A percentile compares a stretch with the other conserved stretches of the same genome.
These are phyloP conservation scores for Venturia carpophila DNA, from an alignment of 2,329 filamentous ascomycete species.

Conservation along the genomic window DNA sequence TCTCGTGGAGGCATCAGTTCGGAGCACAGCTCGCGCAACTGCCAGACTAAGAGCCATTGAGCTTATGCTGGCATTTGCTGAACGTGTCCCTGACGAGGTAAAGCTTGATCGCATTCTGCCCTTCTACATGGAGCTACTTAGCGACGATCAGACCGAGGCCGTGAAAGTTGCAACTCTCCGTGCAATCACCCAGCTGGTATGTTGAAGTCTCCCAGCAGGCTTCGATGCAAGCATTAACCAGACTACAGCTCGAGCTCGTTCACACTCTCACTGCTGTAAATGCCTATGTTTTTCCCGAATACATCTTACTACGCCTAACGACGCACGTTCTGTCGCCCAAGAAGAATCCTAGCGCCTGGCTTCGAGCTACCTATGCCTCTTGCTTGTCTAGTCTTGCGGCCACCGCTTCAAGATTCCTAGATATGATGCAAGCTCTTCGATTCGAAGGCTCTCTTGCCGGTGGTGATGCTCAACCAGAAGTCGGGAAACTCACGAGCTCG, in stretches of 20 bases:
- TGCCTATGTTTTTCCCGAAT: conserved; percentile 59
- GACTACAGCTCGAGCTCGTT: conserved; percentile 60
- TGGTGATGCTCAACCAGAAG: conserved; percentile 71
- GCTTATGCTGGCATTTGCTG: conserved; percentile 81
- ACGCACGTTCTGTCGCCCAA: conserved; percentile 46
- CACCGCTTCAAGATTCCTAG: conserved; percentile 76
- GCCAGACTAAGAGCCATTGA: conserved; percentile 85
- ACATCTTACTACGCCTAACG: conserved; percentile 53
- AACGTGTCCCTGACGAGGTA: conserved; percentile 86
- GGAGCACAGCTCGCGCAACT: conserved; percentile 82
- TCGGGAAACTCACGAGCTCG: conserved; percentile 57
- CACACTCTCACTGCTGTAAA: conserved; percentile 73
- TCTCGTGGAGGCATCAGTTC: conserved; percentile 76
- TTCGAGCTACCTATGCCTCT: conserved; percentile 86
- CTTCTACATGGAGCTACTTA: conserved; percentile 75
- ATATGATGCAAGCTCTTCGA: conserved; percentile 81
- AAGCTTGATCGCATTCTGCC: conserved; percentile 90
- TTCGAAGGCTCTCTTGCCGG: conserved; percentile 68
- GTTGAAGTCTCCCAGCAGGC: conserved; percentile 16
- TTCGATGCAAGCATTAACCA: conserved; percentile 17
- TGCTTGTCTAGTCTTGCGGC: conserved; percentile 83
- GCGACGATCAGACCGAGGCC: conserved; percentile 65
- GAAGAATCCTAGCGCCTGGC: conserved; percentile 55
- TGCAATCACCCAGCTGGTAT: conserved; percentile 71
- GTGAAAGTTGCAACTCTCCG: conserved; percentile 81